phyloP scores from a whole-genome alignment of 257 asterid genomes.

The Nicotiana benthamiana region DNA sequence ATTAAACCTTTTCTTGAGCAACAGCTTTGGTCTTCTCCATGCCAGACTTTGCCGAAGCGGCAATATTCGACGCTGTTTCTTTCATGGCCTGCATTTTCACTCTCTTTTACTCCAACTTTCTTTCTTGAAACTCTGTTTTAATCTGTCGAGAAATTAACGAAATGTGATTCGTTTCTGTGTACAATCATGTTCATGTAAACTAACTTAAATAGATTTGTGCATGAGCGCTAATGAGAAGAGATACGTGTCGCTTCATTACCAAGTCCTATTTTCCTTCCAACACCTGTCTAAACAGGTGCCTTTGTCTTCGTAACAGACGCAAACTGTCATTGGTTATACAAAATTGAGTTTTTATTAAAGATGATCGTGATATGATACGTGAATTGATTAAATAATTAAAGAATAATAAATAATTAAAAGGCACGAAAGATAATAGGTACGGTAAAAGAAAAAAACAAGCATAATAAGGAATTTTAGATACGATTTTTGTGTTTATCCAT shows the following conservation, averaged over 20 bases:
- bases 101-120: neutral
- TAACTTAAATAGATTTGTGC: neutral
- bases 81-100: constrained; percentile 44
- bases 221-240: neutral
- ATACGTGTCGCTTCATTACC: neutral
- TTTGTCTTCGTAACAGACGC: neutral
- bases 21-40: constrained; percentile 56
- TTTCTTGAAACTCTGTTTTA: neutral
- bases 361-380: no score
- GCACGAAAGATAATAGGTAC: no score
- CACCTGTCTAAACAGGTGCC: neutral
- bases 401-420: no score
- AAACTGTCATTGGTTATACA: neutral
- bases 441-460: no score
- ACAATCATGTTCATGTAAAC: no score
- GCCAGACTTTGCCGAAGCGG: constrained; percentile 71
- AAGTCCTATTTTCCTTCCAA: neutral
- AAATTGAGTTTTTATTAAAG: no score
- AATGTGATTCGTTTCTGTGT: neutral
- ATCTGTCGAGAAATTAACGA: neutral
- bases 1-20: constrained; percentile 56
- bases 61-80: constrained; percentile 46
- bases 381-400: no score
- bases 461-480: no score
- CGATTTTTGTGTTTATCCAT: no score